Conservation (phyloP, 331 rosid species). For the Malus hybrid region DNA sequence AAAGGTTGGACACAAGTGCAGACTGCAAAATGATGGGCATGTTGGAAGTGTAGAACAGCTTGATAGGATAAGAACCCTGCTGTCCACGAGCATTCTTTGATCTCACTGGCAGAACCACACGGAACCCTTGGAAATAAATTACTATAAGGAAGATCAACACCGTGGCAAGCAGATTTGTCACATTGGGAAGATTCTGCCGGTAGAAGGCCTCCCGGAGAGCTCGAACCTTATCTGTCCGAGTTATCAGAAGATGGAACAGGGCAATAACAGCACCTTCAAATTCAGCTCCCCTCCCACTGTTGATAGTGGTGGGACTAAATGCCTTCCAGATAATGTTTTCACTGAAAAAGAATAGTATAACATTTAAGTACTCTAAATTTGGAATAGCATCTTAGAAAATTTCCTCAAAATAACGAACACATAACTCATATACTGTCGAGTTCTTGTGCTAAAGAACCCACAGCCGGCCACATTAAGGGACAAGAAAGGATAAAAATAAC, state of each 20-base stretch:
- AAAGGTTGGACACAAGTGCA: slow-evolving; percentile 87
- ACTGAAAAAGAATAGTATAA: slow-evolving; percentile 32
- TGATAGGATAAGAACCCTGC: slow-evolving; percentile 97
- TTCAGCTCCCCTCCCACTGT: slow-evolving; percentile 97
- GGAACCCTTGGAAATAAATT: slow-evolving; percentile 97
- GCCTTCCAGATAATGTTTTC: slow-evolving; percentile 97
- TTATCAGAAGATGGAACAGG: slow-evolving; percentile 79
- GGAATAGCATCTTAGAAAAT: neutral
- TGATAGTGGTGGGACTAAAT: slow-evolving; percentile 92
- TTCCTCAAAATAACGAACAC: neutral
- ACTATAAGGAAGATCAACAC: slow-evolving; percentile 85
- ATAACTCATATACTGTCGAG: neutral
- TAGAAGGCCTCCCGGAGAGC: slow-evolving; percentile 92
- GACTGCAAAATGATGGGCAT: slow-evolving; percentile 99
- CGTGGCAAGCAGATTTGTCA: slow-evolving; percentile 90
- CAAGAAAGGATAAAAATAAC: neutral
- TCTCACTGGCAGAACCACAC: slow-evolving; percentile 94
- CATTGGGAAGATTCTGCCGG: slow-evolving; percentile 95
- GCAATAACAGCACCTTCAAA: slow-evolving; percentile 98
- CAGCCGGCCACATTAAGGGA: neutral
- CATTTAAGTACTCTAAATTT: neutral
- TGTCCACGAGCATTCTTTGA: slow-evolving; percentile 98
- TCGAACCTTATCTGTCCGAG: slow-evolving; percentile 83
- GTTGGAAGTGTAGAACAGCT: slow-evolving; percentile 94
- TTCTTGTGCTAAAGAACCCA: no score